These are phyloP conservation scores for Metarhizium sp. DNA, from an alignment of 2,329 filamentous ascomycete species.

Conservation along the genomic window DNA sequence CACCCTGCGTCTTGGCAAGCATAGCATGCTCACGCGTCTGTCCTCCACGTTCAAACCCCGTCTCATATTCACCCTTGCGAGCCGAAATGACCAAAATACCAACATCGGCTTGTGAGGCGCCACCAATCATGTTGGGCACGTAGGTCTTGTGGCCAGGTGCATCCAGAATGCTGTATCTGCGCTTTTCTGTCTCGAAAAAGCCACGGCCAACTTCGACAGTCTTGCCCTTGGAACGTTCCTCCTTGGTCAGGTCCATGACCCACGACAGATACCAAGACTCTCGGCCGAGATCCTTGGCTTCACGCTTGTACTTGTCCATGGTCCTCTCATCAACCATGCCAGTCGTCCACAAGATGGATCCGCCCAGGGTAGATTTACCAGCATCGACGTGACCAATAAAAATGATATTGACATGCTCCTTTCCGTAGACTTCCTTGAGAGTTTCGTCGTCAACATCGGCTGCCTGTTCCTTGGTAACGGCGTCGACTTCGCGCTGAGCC, in stretches of 20 bases:
- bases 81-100: slow-evolving; percentile 94
- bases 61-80: slow-evolving; percentile 97
- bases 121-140: slow-evolving; percentile 96
- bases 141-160: slow-evolving; percentile 97
- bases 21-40: slow-evolving; percentile 97
- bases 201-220: slow-evolving; percentile 95
- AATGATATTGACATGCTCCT: slow-evolving; percentile 88
- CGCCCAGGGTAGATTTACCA: slow-evolving; percentile 92
- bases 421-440: slow-evolving; percentile 91
- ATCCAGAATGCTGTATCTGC: slow-evolving; percentile 92
- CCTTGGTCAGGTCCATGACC: slow-evolving; percentile 94
- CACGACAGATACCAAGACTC: slow-evolving; percentile 99
- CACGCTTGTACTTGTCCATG: slow-evolving; percentile 94
- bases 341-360: slow-evolving; percentile 83
- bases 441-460: slow-evolving; percentile 64
- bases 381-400: slow-evolving; percentile 98
- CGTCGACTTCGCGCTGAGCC: slow-evolving; percentile 60
- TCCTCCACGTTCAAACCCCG: slow-evolving; percentile 90
- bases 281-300: slow-evolving; percentile 90
- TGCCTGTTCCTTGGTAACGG: slow-evolving; percentile 73
- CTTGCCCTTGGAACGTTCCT: slow-evolving; percentile 93
- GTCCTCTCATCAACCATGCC: slow-evolving; percentile 99
- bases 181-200: slow-evolving; percentile 95
- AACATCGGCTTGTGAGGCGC: slow-evolving; percentile 85
- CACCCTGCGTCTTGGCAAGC: slow-evolving; percentile 94